A percentile compares a stretch with the other conserved stretches of the same genome.
phyloP scores from a whole-genome alignment of 2,329 filamentous ascomycete species.

The Cytospora mali region DNA sequence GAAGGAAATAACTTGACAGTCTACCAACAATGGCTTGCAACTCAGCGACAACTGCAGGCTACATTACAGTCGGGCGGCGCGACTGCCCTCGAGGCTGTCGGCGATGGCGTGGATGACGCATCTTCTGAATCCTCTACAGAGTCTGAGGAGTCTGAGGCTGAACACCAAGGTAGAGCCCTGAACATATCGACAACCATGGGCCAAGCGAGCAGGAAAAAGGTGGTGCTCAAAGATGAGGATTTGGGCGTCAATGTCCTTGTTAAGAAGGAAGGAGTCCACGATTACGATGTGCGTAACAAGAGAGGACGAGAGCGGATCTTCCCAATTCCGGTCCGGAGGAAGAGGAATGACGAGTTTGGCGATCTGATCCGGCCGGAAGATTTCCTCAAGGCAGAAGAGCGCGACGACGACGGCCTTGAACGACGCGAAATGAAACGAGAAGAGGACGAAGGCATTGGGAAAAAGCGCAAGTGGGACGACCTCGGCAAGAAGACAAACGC shows the following conservation, averaged over 20 bases:
- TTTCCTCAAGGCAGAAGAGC: slow-evolving; percentile 88
- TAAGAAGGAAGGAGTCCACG: slow-evolving; percentile 86
- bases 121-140: slow-evolving; percentile 84
- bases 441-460: slow-evolving; percentile 70
- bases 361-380: slow-evolving; percentile 93
- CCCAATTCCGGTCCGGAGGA: slow-evolving; percentile 78
- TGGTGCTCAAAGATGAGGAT: slow-evolving; percentile 85
- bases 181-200: slow-evolving; percentile 86
- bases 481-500: slow-evolving; percentile 50
- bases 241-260: slow-evolving; percentile 89
- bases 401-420: slow-evolving; percentile 72
- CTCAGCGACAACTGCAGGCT: slow-evolving; percentile 83
- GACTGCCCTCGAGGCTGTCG: slow-evolving; percentile 67
- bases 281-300: slow-evolving; percentile 89
- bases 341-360: slow-evolving; percentile 81
- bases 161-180: slow-evolving; percentile 88
- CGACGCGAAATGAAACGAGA: slow-evolving; percentile 53
- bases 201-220: slow-evolving; percentile 81
- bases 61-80: slow-evolving; percentile 73
- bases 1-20: slow-evolving; percentile 75
- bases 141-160: slow-evolving; percentile 85
- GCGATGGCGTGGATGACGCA: slow-evolving; percentile 78
- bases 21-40: slow-evolving; percentile 92
- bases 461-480: slow-evolving; percentile 94
- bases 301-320: slow-evolving; percentile 93